These are phyloP conservation scores for Glebionis coronaria DNA, from an alignment of 129 eudicot genomes.

Conservation along the genomic window DNA sequence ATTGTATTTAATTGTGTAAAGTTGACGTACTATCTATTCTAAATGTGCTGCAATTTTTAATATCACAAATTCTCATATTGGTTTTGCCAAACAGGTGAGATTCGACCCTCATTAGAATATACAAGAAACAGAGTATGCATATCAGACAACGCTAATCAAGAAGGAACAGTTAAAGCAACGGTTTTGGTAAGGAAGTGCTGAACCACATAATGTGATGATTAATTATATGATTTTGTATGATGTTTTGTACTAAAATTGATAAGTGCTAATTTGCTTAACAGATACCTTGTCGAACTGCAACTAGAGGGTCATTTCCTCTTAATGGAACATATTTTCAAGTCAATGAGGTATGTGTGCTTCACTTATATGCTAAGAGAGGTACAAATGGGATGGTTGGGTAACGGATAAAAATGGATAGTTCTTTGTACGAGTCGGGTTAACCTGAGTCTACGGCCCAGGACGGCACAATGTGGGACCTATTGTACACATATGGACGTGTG, in stretches of 20 bases:
- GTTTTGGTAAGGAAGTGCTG: slow-evolving; percentile 49
- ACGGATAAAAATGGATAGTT: neutral
- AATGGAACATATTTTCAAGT: slow-evolving; percentile 82
- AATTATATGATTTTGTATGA: neutral
- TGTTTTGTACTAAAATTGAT: neutral
- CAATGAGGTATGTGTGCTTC: slow-evolving; percentile 51
- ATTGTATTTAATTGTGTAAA: slow-evolving; percentile 23
- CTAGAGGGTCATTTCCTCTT: slow-evolving; percentile 57
- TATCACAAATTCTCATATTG: slow-evolving; percentile 2
- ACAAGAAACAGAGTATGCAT: slow-evolving; percentile 6
- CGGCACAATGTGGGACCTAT: too few species aligned
- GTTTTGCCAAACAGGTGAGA: slow-evolving; percentile 25
- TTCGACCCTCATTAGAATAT: slow-evolving; percentile 22
- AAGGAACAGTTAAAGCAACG: slow-evolving; percentile 52
- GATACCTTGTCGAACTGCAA: slow-evolving; percentile 68
- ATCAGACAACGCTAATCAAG: slow-evolving; percentile 21
- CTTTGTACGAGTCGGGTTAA: neutral
- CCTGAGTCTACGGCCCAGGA: too few species aligned
- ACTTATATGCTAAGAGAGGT: slow-evolving; percentile 1
- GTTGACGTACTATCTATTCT: slow-evolving; percentile 3
- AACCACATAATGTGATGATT: neutral
- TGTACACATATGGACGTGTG: too few species aligned
- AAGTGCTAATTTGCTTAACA: slow-evolving; percentile 16
- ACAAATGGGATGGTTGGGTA: neutral
- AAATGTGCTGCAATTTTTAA: neutral